Conservation (phyloP, 208 protist genomes). For the Leishmania major region DNA sequence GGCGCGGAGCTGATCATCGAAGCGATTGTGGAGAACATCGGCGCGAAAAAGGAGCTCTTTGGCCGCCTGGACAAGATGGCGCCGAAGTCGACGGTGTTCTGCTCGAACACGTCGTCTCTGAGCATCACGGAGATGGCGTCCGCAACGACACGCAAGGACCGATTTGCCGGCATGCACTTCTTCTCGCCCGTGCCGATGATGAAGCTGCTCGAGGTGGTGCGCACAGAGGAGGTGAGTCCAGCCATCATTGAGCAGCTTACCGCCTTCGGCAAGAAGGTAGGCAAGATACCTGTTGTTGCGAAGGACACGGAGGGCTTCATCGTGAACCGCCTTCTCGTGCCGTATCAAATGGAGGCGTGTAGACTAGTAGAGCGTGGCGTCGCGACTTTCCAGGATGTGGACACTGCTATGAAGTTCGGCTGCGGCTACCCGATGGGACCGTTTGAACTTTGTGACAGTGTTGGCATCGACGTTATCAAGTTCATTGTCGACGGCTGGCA, state of each 20-base stretch:
- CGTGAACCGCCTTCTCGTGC: constrained; percentile 90
- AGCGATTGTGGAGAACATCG: constrained; percentile 70
- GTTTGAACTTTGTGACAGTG: constrained; percentile 78
- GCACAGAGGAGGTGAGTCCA: constrained; percentile 49
- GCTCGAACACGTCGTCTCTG: constrained; percentile 88
- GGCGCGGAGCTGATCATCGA: constrained; percentile 63
- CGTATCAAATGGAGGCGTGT: constrained; percentile 78
- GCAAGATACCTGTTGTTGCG: constrained; percentile 68
- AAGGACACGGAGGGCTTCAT: constrained; percentile 91
- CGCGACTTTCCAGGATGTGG: constrained; percentile 77
- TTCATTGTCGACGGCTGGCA: constrained; percentile 80
- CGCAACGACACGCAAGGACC: constrained; percentile 53
- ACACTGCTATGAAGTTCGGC: constrained; percentile 90
- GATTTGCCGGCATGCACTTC: constrained; percentile 89
- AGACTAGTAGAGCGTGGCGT: constrained; percentile 83
- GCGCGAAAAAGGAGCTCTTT: constrained; percentile 65
- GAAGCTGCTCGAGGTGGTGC: constrained; percentile 91
- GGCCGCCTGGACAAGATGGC: constrained; percentile 51
- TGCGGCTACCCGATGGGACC: constrained; percentile 92
- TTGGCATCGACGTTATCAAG: constrained; percentile 77
- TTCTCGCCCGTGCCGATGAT: constrained; percentile 92
- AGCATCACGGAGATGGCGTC: constrained; percentile 63
- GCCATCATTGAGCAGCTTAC: constrained; percentile 53
- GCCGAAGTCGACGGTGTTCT: constrained; percentile 73
- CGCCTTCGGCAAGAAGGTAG: constrained; percentile 53